Conservation (phyloP, 2,329 filamentous ascomycete species). For the Colletotrichum tabaci region DNA sequence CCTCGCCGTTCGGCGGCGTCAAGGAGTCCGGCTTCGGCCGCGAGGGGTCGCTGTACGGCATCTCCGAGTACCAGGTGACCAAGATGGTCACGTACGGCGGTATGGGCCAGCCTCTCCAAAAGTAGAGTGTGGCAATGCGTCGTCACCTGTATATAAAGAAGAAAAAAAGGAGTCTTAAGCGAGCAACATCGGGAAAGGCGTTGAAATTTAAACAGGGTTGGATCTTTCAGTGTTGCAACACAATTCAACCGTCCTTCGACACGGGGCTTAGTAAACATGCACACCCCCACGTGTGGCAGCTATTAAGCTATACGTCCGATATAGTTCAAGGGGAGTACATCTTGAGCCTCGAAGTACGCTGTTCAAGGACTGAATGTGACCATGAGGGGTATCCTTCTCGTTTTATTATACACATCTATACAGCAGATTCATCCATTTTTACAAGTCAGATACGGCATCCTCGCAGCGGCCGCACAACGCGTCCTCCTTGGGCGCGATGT, state of each 20-base stretch:
- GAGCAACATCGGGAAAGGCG: constrained; percentile 17
- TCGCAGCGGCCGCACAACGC: constrained; percentile 82
- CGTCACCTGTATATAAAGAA: neutral
- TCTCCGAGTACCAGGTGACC: constrained; percentile 81
- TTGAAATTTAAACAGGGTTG: neutral
- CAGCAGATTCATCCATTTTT: constrained; percentile 8
- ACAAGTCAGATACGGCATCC: constrained; percentile 65
- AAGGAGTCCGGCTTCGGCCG: constrained; percentile 87
- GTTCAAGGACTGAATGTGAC: neutral
- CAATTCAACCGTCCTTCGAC: too few relatives aligned
- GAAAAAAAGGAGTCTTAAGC: neutral
- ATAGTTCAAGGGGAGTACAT: too few relatives aligned
- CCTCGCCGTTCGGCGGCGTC: constrained; percentile 81
- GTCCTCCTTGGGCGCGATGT: constrained; percentile 77
- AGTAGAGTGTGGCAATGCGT: constrained; percentile 1
- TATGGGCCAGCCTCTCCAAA: constrained; percentile 42
- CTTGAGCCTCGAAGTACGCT: neutral
- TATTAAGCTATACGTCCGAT: too few relatives aligned
- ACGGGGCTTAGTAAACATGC: too few relatives aligned
- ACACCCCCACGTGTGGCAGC: too few relatives aligned
- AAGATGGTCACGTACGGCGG: constrained; percentile 67
- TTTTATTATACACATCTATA: constrained; percentile 17
- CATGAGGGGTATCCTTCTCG: constrained; percentile 18
- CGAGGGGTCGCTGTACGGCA: constrained; percentile 83
- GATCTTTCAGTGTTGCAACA: neutral